phyloP scores from a whole-genome alignment of 129 eudicot genomes.

The Lonicera japonica region DNA sequence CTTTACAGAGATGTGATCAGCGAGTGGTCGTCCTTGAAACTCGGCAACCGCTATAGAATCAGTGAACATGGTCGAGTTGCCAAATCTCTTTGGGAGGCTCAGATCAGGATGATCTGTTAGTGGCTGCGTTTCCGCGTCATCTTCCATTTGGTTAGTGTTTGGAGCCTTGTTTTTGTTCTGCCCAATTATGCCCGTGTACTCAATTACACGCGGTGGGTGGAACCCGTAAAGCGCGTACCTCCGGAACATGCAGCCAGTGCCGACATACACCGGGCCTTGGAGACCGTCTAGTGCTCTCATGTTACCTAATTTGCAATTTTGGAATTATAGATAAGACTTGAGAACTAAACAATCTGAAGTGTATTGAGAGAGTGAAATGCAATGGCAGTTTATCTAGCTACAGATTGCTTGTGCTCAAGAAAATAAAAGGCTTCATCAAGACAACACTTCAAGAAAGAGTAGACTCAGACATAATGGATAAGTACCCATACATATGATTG shows the following conservation, averaged over 20 bases:
- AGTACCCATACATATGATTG: too few relatives aligned
- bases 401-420: too few relatives aligned
- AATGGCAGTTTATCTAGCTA: too few relatives aligned
- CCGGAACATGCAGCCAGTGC: slow-evolving; percentile 88
- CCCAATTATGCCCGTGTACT: slow-evolving; percentile 58
- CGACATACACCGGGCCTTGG: slow-evolving; percentile 94
- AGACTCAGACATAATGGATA: too few relatives aligned
- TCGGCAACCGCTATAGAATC: slow-evolving; percentile 81
- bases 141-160: slow-evolving; percentile 21
- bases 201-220: slow-evolving; percentile 70
- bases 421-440: too few relatives aligned
- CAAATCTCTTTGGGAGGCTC: slow-evolving; percentile 62
- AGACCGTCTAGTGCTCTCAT: slow-evolving; percentile 96
- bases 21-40: slow-evolving; percentile 91
- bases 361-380: too few relatives aligned
- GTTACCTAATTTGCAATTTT: slow-evolving; percentile 41
- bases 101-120: slow-evolving; percentile 67
- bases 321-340: too few relatives aligned
- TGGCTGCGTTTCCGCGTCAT: slow-evolving; percentile 34
- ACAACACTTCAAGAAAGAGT: too few relatives aligned
- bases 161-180: slow-evolving; percentile 47
- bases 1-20: slow-evolving; percentile 68
- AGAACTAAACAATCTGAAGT: too few relatives aligned
- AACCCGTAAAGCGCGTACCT: slow-evolving; percentile 84
- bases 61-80: slow-evolving; percentile 65